Conservation (phyloP, 1,284 basidiomycete genomes). For the Ustilago lituana region DNA sequence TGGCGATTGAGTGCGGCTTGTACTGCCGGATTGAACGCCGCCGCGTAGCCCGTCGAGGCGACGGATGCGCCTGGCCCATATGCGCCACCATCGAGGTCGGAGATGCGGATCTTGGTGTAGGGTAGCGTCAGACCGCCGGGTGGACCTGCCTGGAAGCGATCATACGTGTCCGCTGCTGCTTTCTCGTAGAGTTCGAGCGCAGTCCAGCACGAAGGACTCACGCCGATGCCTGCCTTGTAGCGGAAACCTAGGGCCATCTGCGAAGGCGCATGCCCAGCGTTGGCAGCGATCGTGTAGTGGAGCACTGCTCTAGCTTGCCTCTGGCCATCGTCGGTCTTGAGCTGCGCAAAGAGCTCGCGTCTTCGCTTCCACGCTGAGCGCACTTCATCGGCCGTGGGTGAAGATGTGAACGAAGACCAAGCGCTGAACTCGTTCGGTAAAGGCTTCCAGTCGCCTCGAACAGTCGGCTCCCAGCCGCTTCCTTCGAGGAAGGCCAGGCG, state of each 20-base stretch:
- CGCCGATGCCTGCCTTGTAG: constrained; percentile 92
- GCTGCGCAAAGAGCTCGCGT: constrained; percentile 35
- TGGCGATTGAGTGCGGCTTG: constrained; percentile 73
- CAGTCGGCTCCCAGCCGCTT: constrained; percentile 50
- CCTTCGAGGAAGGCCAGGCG: constrained; percentile 62
- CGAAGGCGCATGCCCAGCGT: constrained; percentile 83
- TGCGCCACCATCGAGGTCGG: constrained; percentile 87
- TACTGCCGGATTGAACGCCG: constrained; percentile 77
- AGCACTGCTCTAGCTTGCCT: constrained; percentile 75
- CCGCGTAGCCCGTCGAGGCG: constrained; percentile 75
- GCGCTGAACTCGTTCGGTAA: constrained; percentile 18
- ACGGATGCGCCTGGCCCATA: constrained; percentile 93
- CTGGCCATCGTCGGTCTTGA: constrained; percentile 47
- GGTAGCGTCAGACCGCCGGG: constrained; percentile 89
- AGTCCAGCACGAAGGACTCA: constrained; percentile 73
- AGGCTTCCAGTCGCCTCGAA: constrained; percentile 46
- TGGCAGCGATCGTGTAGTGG: constrained; percentile 91
- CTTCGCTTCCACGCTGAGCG: constrained; percentile 40
- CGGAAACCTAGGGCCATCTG: constrained; percentile 93
- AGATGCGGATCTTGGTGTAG: constrained; percentile 81
- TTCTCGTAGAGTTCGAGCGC: constrained; percentile 59
- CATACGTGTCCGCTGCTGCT: constrained; percentile 70
- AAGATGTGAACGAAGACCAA: constrained; percentile 25
- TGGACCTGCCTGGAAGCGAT: constrained; percentile 81
- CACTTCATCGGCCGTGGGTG: constrained; percentile 26